phyloP scores from a whole-genome alignment of 352 stramenopile species.

The Pythium guiyangense region DNA sequence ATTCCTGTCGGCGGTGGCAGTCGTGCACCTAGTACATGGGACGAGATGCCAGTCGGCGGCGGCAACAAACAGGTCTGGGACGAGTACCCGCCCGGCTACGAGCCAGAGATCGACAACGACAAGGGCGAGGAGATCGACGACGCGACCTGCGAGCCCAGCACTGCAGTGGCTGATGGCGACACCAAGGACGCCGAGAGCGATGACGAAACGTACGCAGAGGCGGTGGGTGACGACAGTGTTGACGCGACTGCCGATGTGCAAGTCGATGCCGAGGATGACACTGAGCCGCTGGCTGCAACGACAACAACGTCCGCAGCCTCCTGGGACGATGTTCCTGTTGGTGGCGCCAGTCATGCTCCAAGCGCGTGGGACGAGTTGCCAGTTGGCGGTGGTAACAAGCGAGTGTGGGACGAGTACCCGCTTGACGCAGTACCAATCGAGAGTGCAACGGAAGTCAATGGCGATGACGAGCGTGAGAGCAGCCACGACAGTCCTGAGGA shows the following conservation, averaged over 20 bases:
- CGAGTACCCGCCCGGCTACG: not conserved
- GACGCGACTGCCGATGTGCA: not conserved
- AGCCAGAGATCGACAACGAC: not conserved
- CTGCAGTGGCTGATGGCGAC: not conserved
- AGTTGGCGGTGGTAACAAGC: too few relatives aligned
- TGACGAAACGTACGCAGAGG: not conserved
- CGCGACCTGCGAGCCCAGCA: not conserved
- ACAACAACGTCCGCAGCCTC: too few relatives aligned
- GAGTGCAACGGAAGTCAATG: too few relatives aligned
- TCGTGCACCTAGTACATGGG: not conserved
- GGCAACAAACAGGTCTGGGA: slow-evolving; percentile 5
- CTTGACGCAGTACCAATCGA: too few relatives aligned
- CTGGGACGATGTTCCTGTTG: too few relatives aligned
- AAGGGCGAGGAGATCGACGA: not conserved
- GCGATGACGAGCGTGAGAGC: too few relatives aligned
- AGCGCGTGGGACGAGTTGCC: too few relatives aligned
- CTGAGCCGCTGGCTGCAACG: too few relatives aligned
- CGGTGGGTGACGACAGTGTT: not conserved
- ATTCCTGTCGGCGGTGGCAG: not conserved
- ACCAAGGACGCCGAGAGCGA: not conserved
- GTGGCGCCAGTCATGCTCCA: too few relatives aligned
- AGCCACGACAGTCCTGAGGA: too few relatives aligned
- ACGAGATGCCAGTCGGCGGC: slow-evolving; percentile 5
- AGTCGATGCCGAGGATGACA: too few relatives aligned
- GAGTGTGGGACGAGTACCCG: too few relatives aligned